Base-by-base conservation (phyloP, 179 eudicot species). In the Gypsophila paniculata region DNA sequence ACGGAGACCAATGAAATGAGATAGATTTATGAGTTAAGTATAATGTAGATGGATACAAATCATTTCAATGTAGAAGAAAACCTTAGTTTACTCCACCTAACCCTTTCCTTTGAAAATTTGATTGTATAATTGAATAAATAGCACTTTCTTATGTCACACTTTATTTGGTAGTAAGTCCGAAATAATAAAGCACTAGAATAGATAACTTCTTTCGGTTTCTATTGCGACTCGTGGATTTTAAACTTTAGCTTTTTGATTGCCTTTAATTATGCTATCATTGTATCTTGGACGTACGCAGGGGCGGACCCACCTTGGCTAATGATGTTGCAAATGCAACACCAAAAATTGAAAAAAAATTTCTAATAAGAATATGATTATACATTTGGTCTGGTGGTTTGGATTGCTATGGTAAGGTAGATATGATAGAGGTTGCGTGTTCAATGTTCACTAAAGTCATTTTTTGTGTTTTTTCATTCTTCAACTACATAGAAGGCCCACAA, bases 201-300 rank as follows among this genome's bases (percentile, higher is more conserved):
- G 23, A 39, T n/a, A 64, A 11, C 25, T 64, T 64, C 68, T 64
- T 64, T 64, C 52, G 68, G 68, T 13, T 64, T 64, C 68, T 0
- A 38, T 64, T 17, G 52, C 19, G 68, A 64, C 68, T n/a, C 52
- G 22, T 64, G 29, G 15, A 36, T 39, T 39, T 25, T 64, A 39
- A 19, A 64, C 52, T 39, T 64, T 39, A 38, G 52, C 68, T 64
- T 64, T 63, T 63, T 0, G 22, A 0, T 36, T 63, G 49, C 68
- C 38, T 63, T 64, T 64, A 39, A 64, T 64, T 52, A 64, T 64
- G 17, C 25, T 64, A 21, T 29, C 34, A 29, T 29, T 29, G 34
- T 42, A 42, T 19, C 23, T 7, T 39, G 29, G 52, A 64, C 52
- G 36, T 10, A n/a, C n/a, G n/a, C n/a, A n/a, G n/a, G n/a, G n/a